Percentiles rank a stretch among this genome's conserved stretches.
These are phyloP conservation scores for Xylariales sp. DNA, from an alignment of 2,329 filamentous ascomycete species.

Conservation along the genomic window DNA sequence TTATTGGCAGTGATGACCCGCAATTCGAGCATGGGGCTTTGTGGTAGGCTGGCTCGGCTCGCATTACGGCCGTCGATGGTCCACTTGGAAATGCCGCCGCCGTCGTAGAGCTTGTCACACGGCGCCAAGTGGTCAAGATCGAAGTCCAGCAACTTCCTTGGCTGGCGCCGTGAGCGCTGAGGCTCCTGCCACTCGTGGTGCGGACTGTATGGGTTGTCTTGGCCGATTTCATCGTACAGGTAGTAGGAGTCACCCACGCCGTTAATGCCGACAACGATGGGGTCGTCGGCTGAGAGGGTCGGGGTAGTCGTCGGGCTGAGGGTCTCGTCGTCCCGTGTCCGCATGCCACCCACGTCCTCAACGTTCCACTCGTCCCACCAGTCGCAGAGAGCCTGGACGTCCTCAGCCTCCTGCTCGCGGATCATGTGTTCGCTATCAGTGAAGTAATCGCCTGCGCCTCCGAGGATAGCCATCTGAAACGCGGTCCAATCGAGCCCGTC, in stretches of 20 bases:
- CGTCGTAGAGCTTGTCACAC: conserved; percentile 12
- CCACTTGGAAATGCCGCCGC: conserved; percentile 22
- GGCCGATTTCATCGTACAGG: conserved; percentile 20
- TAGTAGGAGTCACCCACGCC: conserved; percentile 17
- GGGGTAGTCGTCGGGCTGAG: conserved; percentile 23
- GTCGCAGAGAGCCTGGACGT: conserved; percentile 40
- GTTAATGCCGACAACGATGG: too few relatives aligned
- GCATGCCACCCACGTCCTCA: conserved; percentile 35
- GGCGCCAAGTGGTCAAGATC: conserved; percentile 4
- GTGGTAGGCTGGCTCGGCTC: conserved; percentile 41
- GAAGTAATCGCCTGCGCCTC: conserved; percentile 49
- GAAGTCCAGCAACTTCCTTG: conserved; percentile 3
- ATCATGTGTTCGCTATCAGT: conserved; percentile 37
- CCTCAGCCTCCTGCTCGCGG: conserved; percentile 36
- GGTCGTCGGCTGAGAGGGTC: conserved; percentile 21
- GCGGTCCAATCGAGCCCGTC: conserved; percentile 59
- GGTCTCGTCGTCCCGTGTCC: conserved; percentile 21
- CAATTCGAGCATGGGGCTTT: conserved; percentile 45
- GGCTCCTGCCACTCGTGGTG: conserved; percentile 21
- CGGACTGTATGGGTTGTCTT: conserved; percentile 20
- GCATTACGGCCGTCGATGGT: conserved; percentile 28
- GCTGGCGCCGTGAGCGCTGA: conserved; percentile 11
- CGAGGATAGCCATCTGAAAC: conserved; percentile 61
- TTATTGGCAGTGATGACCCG: conserved; percentile 36
- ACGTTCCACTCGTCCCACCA: conserved; percentile 52